Base-by-base conservation (phyloP, 1,139 yeast species). In the Kodamaea anthophila region DNA sequence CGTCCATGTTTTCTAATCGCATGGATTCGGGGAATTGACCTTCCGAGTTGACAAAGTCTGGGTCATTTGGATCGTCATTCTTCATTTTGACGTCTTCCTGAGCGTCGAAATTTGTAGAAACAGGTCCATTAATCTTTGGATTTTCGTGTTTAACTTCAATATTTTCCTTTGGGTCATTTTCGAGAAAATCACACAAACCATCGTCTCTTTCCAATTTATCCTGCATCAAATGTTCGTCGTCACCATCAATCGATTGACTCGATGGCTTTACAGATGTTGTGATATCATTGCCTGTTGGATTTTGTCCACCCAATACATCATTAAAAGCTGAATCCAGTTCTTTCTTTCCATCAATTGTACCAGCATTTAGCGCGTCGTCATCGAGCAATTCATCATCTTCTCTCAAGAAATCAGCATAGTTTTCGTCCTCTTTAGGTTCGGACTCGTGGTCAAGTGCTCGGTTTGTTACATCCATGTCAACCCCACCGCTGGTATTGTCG, bases 31-130 rank as follows among this genome's bases (percentile, higher is more conserved):
- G n/a, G n/a, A n/a, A n/a, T n/a, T n/a, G n/a, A n/a, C n/a, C 18
- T 16, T 16, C 18, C 22, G 22, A 20, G 5, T 13, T 15, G 5
- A 13, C 26, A 15, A 15, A 13, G 27, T 24, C 21, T 4, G 20
- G 21, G 27, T 24, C 27, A 12, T 24, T 24, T 11, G 23, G 32
- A 9, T 34, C 28, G 21, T 23, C 16, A 6, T 31, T 31, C 5
- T 34, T 32, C 15, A 34, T 31, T 3, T 24, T 29, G 3, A 22
- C 36, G 6, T 18, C 21, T 18, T 24, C 18, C n/a, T n/a, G n/a
- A n/a, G n/a, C n/a, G n/a, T n/a, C n/a, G n/a, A n/a, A n/a, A n/a
- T n/a, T n/a, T 6, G 27, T 15, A 4, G 10, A 19, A 7, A 9
- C 4, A n/a, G 9, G 10, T 4, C 11, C 24, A 5, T 5, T 5